A percentile compares a stretch with the other conserved stretches of the same genome.
These are phyloP conservation scores for Aspergillus pseudonomiae DNA, from an alignment of 2,329 filamentous ascomycete genomes.

Conservation along the genomic window DNA sequence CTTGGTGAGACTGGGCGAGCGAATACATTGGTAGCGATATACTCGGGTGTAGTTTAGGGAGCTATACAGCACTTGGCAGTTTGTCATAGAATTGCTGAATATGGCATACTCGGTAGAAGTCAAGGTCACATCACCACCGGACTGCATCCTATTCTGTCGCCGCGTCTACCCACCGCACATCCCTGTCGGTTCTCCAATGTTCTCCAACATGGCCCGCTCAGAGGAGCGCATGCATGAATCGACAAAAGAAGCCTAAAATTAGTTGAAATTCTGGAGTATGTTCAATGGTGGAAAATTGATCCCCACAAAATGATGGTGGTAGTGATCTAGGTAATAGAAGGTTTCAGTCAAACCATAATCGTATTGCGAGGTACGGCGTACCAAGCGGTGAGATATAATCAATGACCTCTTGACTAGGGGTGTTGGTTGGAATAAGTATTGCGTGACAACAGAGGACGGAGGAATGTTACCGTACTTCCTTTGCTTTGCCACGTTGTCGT, in stretches of 20 bases:
- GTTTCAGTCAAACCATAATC: background rate
- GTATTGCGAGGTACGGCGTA: background rate
- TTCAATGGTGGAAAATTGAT: constrained; percentile 6
- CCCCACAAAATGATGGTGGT: constrained; percentile 1
- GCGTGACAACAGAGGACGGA: background rate
- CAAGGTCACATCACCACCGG: background rate
- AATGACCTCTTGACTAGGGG: background rate
- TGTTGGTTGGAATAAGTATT: background rate
- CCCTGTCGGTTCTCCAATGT: background rate
- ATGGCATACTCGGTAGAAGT: background rate
- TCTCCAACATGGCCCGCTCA: background rate
- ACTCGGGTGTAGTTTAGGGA: background rate
- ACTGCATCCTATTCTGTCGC: background rate
- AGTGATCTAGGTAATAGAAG: background rate
- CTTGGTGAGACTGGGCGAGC: background rate
- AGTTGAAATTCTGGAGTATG: background rate
- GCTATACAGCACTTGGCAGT: background rate
- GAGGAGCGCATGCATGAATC: background rate
- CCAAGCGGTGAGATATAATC: background rate
- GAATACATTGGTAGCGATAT: background rate
- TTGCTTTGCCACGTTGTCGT: background rate
- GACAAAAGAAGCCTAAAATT: background rate
- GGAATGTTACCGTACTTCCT: background rate
- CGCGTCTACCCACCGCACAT: background rate
- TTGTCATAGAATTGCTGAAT: background rate